Percentiles rank a stretch among this genome's conserved stretches.
Conservation (phyloP, 148 eudicot genomes). For the Diospyros kaki region DNA sequence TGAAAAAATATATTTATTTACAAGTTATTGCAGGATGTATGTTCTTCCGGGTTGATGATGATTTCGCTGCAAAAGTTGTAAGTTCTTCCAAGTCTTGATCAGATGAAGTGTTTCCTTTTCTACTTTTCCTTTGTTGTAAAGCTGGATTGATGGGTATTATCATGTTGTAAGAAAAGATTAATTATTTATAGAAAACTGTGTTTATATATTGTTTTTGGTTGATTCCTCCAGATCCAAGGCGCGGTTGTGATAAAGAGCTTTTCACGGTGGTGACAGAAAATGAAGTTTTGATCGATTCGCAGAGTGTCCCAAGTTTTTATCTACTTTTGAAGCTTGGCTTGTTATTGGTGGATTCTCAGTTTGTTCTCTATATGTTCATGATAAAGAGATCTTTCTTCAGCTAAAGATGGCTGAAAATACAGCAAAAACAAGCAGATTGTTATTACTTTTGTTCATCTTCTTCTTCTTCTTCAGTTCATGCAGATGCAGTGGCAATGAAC, state of each 20-base stretch:
- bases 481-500: slow-evolving; percentile 27
- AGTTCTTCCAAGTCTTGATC: not conserved
- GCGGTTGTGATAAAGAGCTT: slow-evolving; percentile 10
- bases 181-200: not conserved
- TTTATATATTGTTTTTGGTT: not conserved
- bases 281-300: not conserved
- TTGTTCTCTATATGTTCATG: not conserved
- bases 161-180: not conserved
- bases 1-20: not conserved
- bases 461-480: slow-evolving; percentile 10
- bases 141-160: not conserved
- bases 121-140: not conserved
- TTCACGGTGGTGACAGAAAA: slow-evolving; percentile 18
- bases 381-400: not conserved
- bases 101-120: not conserved
- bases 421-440: not conserved
- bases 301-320: not conserved
- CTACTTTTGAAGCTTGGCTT: slow-evolving; percentile 1
- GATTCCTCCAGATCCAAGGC: slow-evolving; percentile 15
- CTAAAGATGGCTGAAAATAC: slow-evolving; percentile 18
- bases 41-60: too few species aligned
- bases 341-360: not conserved
- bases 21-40: not conserved
- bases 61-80: not conserved
- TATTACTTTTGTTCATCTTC: slow-evolving; percentile 5